Percentiles rank a stretch among this genome's conserved stretches.
Conservation (phyloP, 495 filamentous ascomycete species). For the Talaromyces thailandensis region DNA sequence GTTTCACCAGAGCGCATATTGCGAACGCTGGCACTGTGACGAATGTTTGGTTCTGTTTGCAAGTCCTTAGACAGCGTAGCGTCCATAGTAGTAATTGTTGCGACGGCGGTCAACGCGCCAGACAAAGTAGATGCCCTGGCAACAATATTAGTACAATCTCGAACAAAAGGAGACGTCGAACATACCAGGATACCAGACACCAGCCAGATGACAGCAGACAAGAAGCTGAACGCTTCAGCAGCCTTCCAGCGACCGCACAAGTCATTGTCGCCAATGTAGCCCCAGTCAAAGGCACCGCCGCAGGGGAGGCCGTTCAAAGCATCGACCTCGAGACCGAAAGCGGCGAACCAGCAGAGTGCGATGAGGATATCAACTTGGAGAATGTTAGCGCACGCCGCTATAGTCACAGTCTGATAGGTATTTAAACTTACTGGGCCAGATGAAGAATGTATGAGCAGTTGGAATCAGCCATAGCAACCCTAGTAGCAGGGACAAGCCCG, state of each 20-base stretch:
- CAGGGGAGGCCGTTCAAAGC: slow-evolving; percentile 40
- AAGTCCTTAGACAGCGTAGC: slow-evolving; percentile 3
- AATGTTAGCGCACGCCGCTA: not conserved
- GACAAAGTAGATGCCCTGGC: slow-evolving; percentile 9
- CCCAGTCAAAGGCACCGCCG: slow-evolving; percentile 46
- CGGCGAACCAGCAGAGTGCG: slow-evolving; percentile 53
- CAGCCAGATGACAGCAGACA: slow-evolving; percentile 61
- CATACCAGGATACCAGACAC: slow-evolving; percentile 45
- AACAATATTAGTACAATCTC: not conserved
- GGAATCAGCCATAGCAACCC: slow-evolving; percentile 48
- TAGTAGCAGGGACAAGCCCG: slow-evolving; percentile 42
- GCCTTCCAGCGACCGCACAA: slow-evolving; percentile 57
- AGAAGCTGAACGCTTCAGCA: slow-evolving; percentile 55
- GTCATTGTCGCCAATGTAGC: slow-evolving; percentile 22
- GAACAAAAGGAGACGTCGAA: not conserved
- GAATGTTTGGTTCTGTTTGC: not conserved
- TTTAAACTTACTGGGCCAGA: slow-evolving; percentile 29
- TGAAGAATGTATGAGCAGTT: slow-evolving; percentile 35
- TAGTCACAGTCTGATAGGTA: not conserved
- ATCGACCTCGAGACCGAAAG: slow-evolving; percentile 54
- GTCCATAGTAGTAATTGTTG: slow-evolving; percentile 1
- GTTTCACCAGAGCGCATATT: not conserved
- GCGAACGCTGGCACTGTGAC: no score
- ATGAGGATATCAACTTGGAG: slow-evolving; percentile 46
- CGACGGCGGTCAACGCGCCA: slow-evolving; percentile 5